phyloP scores from a whole-genome alignment of 257 asterid genomes.

The Solanum medicagineum region DNA sequence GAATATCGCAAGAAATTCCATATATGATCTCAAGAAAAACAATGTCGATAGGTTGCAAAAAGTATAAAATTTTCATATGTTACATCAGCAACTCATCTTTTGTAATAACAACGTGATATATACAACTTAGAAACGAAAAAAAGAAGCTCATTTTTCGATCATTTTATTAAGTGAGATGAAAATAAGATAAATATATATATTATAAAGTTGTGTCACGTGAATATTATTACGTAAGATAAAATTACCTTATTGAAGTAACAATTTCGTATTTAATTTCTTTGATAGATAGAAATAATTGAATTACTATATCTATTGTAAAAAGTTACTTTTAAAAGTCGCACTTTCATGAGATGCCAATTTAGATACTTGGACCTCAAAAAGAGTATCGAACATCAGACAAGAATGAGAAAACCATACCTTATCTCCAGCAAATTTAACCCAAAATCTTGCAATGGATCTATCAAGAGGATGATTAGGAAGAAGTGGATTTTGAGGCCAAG shows the following conservation, averaged over 20 bases:
- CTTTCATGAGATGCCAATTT: background rate
- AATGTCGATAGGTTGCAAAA: background rate
- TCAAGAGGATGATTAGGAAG: background rate
- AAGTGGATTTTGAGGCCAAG: constrained; percentile 9
- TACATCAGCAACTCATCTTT: background rate
- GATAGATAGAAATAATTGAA: background rate
- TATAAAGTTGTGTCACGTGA: too few species aligned
- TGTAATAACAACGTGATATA: background rate
- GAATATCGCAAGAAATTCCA: background rate
- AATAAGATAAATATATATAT: too few species aligned
- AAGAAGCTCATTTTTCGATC: background rate
- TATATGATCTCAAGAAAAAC: background rate
- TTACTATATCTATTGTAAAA: background rate
- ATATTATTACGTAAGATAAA: too few species aligned
- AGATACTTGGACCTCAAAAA: background rate
- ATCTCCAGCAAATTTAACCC: constrained; percentile 1
- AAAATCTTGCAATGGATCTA: constrained; percentile 3
- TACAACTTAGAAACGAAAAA: background rate
- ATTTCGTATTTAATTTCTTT: background rate
- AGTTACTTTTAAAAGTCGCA: background rate
- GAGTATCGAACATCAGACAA: background rate
- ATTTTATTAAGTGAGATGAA: too few species aligned
- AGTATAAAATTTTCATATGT: background rate
- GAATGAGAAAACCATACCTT: background rate
- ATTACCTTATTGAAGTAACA: background rate